Conservation (phyloP, 2,329 filamentous ascomycete genomes). For the Sclerotiophoma versabilis region DNA sequence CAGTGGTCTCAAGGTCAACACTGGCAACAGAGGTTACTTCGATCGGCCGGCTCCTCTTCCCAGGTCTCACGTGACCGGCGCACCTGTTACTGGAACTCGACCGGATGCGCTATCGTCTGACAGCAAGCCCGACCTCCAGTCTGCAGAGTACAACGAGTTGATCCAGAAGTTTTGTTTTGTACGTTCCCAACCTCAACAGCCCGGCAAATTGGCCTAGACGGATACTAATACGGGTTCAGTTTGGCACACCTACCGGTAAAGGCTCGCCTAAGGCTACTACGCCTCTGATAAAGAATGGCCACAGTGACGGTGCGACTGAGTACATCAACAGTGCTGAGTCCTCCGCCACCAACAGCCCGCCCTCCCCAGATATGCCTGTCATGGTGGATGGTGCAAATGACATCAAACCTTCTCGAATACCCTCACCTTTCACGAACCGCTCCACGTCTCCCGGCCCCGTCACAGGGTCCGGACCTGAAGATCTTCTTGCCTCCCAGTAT, state of each 20-base stretch:
- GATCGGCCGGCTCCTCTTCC: conserved; percentile 53
- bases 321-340: conserved; percentile 39
- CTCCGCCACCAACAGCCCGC: conserved; percentile 48
- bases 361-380: conserved; percentile 42
- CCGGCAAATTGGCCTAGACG: conserved; percentile 44
- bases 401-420: conserved; percentile 32
- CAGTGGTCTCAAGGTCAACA: conserved; percentile 54
- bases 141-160: conserved; percentile 92
- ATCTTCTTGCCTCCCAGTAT: conserved; percentile 52
- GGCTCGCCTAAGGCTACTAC: conserved; percentile 44
- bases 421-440: conserved; percentile 48
- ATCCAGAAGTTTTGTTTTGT: conserved; percentile 99
- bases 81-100: conserved; percentile 51
- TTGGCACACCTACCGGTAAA: conserved; percentile 57
- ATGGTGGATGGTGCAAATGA: conserved; percentile 52
- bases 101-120: conserved; percentile 65
- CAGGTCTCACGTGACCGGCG: conserved; percentile 32
- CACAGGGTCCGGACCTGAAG: conserved; percentile 49
- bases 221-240: conserved; percentile 56
- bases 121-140: conserved; percentile 73
- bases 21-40: conserved; percentile 35
- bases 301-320: conserved; percentile 42
- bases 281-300: conserved; percentile 30
- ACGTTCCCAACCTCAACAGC: conserved; percentile 67
- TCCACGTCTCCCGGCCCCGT: conserved; percentile 54